Evolutionary conservation across 306 rosid genomes (phyloP).

Genomic region (Carpinus fangiana): DNA sequence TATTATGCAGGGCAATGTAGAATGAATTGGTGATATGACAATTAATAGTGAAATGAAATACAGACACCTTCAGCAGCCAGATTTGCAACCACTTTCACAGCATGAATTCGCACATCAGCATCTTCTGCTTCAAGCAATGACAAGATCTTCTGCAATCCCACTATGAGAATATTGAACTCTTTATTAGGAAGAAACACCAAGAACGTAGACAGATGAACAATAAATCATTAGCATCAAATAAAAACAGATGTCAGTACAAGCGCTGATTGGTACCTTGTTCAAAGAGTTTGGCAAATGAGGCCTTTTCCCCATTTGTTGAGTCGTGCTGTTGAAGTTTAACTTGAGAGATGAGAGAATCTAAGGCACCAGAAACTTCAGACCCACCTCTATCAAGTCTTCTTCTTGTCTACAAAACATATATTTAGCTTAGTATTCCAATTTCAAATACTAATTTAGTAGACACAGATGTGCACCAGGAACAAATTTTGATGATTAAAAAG

Average conservation of each 20-base stretch:
- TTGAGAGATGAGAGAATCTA: conserved; percentile 69
- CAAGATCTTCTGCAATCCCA: conserved; percentile 97
- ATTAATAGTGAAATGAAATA: conserved; percentile 2
- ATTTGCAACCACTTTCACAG: conserved; percentile 99
- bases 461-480: conserved; percentile 21
- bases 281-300: conserved; percentile 94
- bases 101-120: conserved; percentile 89
- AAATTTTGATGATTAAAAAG: conserved; percentile 1
- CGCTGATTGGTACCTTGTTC: conserved; percentile 76
- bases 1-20: conserved; percentile 5
- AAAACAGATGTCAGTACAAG: conserved; percentile 18
- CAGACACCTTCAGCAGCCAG: conserved; percentile 96
- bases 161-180: conserved; percentile 41
- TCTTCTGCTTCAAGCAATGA: conserved; percentile 98
- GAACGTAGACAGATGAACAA: conserved; percentile 9
- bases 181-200: conserved; percentile 34
- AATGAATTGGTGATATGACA: conserved; percentile 20
- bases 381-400: conserved; percentile 53
- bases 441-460: conserved; percentile 7
- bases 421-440: conserved; percentile 17
- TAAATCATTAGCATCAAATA: conserved; percentile 19
- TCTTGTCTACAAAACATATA: conserved; percentile 60
- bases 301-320: conserved; percentile 76
- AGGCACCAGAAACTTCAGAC: conserved; percentile 49
- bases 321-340: conserved; percentile 62